Evolutionary conservation across 1,284 basidiomycete genomes (phyloP), one percentile per base, ranked within the genome.

Genomic region (Pseudozyma tsukubaensis): DNA sequence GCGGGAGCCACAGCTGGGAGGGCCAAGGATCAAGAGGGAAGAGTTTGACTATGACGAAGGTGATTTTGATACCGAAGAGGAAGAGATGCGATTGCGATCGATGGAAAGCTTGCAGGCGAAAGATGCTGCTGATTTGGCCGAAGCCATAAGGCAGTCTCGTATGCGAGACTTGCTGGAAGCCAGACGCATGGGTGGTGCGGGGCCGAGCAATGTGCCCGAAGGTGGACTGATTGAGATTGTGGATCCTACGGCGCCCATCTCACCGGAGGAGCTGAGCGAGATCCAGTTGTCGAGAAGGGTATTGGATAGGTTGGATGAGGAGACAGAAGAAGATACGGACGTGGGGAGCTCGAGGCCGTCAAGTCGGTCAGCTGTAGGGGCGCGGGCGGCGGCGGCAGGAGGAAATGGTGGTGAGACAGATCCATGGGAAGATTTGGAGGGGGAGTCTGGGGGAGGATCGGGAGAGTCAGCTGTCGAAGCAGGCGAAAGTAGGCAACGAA

Each of bases 271-370:
- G 54, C 34, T 64, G 45, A 50, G 53, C 12, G 72, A 74, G 44
- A 61, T 76, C 11, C 56, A 69, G 51, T 39, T 72, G 49, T 66
- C 72, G 40, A 66, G 76, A 32, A 59, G 79, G 19, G 76, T 80
- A 16, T 50, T 81, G 37, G 78, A 76, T 19, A 49, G 79, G 47
- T 55, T 81, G 18, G 79, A 81, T 43, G 79, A 81, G 47, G 79
- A 81, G 63, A 81, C 79, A 12, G 79, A 81, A 50, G 79, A 81
- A 37, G 79, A 81, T 42, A 81, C 79, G 10, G 79, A 81, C 21
- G 66, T 77, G 0, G 71, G 52, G 2, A 48, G 49, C 8, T 52
- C 54, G 13, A 29, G 66, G n/a, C 43, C 59, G 32, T 37, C 45
- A 16, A 62, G 60, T 42, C 11, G 59, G 21, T 12, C 54, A 14